Conservation (phyloP, 805 yeast species). For the Candida tibetensis region DNA sequence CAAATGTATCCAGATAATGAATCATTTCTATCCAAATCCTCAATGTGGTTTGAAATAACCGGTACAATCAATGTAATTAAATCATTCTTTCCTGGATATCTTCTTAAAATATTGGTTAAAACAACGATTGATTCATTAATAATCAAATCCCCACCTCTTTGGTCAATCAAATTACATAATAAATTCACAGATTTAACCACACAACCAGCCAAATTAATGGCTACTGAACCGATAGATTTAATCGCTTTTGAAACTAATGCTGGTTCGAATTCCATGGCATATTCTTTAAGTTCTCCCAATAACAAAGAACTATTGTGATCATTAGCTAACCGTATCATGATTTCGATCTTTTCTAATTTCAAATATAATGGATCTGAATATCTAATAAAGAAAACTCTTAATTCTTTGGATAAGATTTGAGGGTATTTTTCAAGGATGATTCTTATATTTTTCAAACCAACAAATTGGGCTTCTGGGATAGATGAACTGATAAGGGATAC, state of each 20-base stretch:
- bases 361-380: constrained; percentile 79
- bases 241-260: constrained; percentile 69
- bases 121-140: constrained; percentile 60
- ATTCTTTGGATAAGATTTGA: constrained; percentile 66
- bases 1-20: constrained; percentile 62
- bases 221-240: constrained; percentile 67
- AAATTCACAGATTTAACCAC: constrained; percentile 59
- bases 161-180: constrained; percentile 55
- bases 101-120: constrained; percentile 63
- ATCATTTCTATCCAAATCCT: constrained; percentile 47
- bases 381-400: constrained; percentile 87
- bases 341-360: constrained; percentile 74
- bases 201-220: constrained; percentile 56
- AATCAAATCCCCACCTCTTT: constrained; percentile 59
- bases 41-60: constrained; percentile 47
- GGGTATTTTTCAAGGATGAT: constrained; percentile 90
- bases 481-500: constrained; percentile 85
- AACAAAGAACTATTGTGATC: constrained; percentile 57
- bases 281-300: constrained; percentile 71
- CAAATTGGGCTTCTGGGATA: constrained; percentile 88
- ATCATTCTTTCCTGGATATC: constrained; percentile 53
- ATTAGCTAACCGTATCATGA: constrained; percentile 65
- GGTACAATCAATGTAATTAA: constrained; percentile 53
- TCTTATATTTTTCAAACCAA: constrained; percentile 86
- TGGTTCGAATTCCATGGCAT: constrained; percentile 81